Evolutionary conservation across 2,329 filamentous ascomycete species (phyloP).

Genomic region (Xylaria sp.): DNA sequence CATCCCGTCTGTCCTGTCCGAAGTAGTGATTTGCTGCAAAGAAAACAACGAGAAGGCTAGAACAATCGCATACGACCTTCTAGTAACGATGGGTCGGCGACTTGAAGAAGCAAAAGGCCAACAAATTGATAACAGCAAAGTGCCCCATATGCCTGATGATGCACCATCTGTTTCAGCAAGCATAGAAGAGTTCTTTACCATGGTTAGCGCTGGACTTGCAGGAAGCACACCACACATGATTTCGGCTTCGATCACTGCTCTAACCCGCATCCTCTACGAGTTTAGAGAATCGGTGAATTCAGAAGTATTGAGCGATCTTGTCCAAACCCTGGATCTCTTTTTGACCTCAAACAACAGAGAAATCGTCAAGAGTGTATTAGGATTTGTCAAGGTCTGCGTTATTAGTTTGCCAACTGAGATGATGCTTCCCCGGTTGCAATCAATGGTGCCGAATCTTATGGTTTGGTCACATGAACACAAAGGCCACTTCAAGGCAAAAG

Average conservation of each 20-base stretch:
- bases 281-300: constrained; percentile 75
- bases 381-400: constrained; percentile 95
- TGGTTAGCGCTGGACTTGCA: constrained; percentile 94
- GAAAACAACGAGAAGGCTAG: constrained; percentile 96
- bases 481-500: constrained; percentile 93
- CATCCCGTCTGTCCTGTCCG: constrained; percentile 86
- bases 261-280: constrained; percentile 91
- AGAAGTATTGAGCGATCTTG: constrained; percentile 78
- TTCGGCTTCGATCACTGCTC: constrained; percentile 91
- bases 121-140: constrained; percentile 82
- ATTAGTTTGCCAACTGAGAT: constrained; percentile 81
- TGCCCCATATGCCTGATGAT: constrained; percentile 83
- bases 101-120: constrained; percentile 71
- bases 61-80: constrained; percentile 85
- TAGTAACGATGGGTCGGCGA: constrained; percentile 85
- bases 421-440: constrained; percentile 76
- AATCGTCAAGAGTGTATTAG: constrained; percentile 91
- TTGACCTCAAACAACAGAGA: constrained; percentile 95
- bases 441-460: constrained; percentile 87
- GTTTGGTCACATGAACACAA: constrained; percentile 99
- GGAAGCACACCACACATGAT: constrained; percentile 97
- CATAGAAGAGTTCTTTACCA: constrained; percentile 95
- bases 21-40: constrained; percentile 95
- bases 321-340: constrained; percentile 95
- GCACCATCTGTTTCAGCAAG: constrained; percentile 78